Evolutionary conservation across 768 basidiomycete species (phyloP).

Genomic region (Calocybe indica): DNA sequence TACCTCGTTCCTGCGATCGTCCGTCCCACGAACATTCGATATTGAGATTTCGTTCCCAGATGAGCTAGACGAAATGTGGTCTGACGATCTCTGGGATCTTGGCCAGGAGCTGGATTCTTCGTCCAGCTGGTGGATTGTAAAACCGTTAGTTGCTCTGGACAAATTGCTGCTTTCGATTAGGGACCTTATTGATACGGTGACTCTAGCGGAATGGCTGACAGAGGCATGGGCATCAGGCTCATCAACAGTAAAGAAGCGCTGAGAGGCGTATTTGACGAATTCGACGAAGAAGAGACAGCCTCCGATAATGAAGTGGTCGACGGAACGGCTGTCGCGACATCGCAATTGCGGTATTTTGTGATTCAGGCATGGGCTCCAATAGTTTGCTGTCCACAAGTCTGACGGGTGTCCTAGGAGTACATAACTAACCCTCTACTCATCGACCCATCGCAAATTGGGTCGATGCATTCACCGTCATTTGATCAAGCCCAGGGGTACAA

Average conservation of each 20-base stretch:
- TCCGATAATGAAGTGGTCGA: conserved; percentile 44
- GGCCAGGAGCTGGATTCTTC: conserved; percentile 49
- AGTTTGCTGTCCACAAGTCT: neutral
- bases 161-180: neutral
- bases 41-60: conserved; percentile 87
- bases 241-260: conserved; percentile 77
- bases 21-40: conserved; percentile 73
- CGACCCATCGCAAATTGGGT: conserved; percentile 48
- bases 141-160: conserved; percentile 49
- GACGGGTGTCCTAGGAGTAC: conserved; percentile 63
- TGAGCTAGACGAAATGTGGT: conserved; percentile 90
- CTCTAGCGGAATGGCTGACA: conserved; percentile 81
- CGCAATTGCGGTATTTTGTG: conserved; percentile 92
- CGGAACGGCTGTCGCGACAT: conserved; percentile 62
- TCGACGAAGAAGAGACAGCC: conserved; percentile 48
- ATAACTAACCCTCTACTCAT: conserved; percentile 70
- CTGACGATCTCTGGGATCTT: conserved; percentile 91
- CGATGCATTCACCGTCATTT: conserved; percentile 16
- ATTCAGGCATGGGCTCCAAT: conserved; percentile 61
- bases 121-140: conserved; percentile 85
- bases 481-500: conserved; percentile 45
- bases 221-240: conserved; percentile 90
- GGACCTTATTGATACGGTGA: neutral
- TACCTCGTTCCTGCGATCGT: conserved; percentile 43
- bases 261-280: conserved; percentile 70